Conservation (phyloP, 306 rosid species). For the Astragalus glycyphyllos region DNA sequence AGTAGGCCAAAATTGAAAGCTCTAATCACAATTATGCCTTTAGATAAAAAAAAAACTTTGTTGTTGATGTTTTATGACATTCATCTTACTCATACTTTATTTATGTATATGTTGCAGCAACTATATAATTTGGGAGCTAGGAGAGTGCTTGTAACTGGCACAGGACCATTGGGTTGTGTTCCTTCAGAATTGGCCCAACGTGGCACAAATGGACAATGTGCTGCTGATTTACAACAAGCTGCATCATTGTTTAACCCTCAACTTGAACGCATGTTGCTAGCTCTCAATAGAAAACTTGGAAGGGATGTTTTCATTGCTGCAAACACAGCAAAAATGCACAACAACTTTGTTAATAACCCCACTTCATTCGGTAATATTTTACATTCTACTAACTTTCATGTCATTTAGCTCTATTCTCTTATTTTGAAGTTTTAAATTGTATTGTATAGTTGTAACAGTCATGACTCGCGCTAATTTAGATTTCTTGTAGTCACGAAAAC, state of each 20-base stretch:
- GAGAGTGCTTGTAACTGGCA: slow-evolving; percentile 79
- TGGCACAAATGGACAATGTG: slow-evolving; percentile 61
- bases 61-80: too few species aligned
- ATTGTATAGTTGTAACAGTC: not conserved
- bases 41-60: too few species aligned
- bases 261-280: slow-evolving; percentile 52
- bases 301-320: slow-evolving; percentile 63
- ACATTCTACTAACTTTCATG: not conserved
- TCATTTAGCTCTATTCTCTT: not conserved
- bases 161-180: slow-evolving; percentile 87
- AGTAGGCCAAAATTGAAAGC: too few species aligned
- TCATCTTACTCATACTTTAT: not conserved
- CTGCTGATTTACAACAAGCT: slow-evolving; percentile 63
- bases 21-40: too few species aligned
- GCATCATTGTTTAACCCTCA: slow-evolving; percentile 69
- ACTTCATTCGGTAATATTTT: slow-evolving; percentile 50
- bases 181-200: slow-evolving; percentile 79
- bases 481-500: too few species aligned
- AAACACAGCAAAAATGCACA: slow-evolving; percentile 52
- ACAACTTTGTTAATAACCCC: slow-evolving; percentile 60
- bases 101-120: slow-evolving; percentile 26
- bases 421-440: not conserved
- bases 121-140: slow-evolving; percentile 67
- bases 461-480: too few species aligned
- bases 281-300: slow-evolving; percentile 59